phyloP scores from a whole-genome alignment of 176 grass and related monocot species.

The Zizania latifolia region DNA sequence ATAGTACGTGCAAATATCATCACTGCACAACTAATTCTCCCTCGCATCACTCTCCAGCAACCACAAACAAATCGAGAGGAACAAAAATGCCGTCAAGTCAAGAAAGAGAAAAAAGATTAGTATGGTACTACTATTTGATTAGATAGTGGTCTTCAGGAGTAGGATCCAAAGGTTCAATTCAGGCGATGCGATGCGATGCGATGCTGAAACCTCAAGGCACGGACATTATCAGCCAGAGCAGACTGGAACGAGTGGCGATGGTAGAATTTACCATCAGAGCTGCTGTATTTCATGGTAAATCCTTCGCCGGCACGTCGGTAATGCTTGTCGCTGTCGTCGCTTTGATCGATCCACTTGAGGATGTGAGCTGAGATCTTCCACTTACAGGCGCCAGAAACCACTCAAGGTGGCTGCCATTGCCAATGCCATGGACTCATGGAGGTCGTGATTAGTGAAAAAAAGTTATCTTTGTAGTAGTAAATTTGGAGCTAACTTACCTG shows the following conservation, averaged over 20 bases:
- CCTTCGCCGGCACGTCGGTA: constrained; percentile 28
- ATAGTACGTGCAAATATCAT: neutral
- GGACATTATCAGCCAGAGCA: neutral
- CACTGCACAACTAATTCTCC: neutral
- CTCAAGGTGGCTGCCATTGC: neutral
- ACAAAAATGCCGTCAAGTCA: neutral
- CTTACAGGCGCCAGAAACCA: neutral
- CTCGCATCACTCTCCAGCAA: neutral
- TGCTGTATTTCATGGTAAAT: neutral
- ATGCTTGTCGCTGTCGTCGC: constrained; percentile 17
- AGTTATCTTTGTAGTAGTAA: neutral
- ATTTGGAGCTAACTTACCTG: neutral
- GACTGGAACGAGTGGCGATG: neutral
- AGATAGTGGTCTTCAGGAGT: neutral
- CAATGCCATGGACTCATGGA: neutral
- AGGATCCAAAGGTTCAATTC: neutral
- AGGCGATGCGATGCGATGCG: too few species aligned
- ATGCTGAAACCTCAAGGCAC: neutral
- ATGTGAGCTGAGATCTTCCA: neutral
- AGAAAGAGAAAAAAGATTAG: neutral
- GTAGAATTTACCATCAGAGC: neutral
- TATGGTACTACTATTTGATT: neutral
- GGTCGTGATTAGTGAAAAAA: constrained; percentile 9
- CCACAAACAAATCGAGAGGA: neutral
- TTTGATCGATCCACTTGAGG: constrained; percentile 16